Evolutionary conservation across 2,329 filamentous ascomycete genomes (phyloP).

Genomic region (Samsoniella hepiali): DNA sequence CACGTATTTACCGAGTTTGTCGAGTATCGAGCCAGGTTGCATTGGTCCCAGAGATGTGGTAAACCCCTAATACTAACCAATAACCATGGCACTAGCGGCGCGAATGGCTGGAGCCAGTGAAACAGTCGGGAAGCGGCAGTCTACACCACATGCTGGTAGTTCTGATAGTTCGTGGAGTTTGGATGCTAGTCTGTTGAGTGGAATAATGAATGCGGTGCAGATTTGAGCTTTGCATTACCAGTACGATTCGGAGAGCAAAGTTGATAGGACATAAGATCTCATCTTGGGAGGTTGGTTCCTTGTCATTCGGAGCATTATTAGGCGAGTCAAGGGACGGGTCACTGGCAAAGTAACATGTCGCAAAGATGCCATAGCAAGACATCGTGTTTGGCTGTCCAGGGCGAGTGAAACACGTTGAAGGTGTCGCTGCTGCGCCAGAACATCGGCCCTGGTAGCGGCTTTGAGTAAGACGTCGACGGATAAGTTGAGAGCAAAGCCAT

Average conservation of each 20-base stretch:
- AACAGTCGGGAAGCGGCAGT: not conserved
- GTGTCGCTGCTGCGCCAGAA: not conserved
- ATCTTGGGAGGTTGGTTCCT: not conserved
- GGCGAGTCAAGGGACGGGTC: conserved; percentile 1
- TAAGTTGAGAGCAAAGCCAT: not conserved
- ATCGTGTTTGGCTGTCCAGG: conserved; percentile 3
- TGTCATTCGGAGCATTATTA: not conserved
- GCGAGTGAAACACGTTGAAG: conserved; percentile 14
- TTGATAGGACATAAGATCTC: not conserved
- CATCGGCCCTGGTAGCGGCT: no score
- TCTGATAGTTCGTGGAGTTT: no score
- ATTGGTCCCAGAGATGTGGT: conserved; percentile 10
- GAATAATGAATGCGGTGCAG: not conserved
- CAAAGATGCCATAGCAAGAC: conserved; percentile 9
- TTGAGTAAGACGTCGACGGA: not conserved
- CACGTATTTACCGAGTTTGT: not conserved
- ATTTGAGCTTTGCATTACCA: not conserved
- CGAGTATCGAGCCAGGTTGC: not conserved
- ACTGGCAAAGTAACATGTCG: not conserved
- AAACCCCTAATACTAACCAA: not conserved
- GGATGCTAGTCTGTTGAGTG: not conserved
- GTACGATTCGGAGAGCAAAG: not conserved
- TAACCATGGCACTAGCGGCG: not conserved
- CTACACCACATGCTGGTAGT: not conserved
- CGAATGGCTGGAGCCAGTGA: not conserved